These are phyloP conservation scores for Aspergillus sp. DNA, from an alignment of 2,329 filamentous ascomycete genomes.

Conservation along the genomic window DNA sequence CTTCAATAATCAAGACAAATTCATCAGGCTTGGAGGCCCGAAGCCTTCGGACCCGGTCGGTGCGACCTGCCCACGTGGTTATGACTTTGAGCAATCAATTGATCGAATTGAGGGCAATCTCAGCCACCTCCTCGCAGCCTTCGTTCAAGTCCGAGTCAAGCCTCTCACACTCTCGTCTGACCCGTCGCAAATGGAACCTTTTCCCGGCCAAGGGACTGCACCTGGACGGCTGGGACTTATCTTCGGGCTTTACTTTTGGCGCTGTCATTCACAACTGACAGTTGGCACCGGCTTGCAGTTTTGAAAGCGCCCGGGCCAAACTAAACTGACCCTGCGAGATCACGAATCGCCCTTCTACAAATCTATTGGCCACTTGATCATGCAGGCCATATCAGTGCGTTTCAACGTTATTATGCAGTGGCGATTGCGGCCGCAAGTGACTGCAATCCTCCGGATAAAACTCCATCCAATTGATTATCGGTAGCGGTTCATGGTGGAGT, in stretches of 20 bases:
- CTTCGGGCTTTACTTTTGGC: neutral
- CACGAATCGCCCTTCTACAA: neutral
- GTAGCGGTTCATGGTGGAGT: neutral
- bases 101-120: neutral
- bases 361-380: neutral
- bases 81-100: too few species aligned
- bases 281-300: neutral
- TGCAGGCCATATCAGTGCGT: constrained; percentile 12
- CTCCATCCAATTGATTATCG: neutral
- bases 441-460: neutral
- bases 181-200: neutral
- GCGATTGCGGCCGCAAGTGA: neutral
- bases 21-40: too few species aligned
- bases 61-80: too few species aligned
- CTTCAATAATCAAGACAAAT: neutral
- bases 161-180: neutral
- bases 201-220: neutral
- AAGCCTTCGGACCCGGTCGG: too few species aligned
- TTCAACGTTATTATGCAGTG: constrained; percentile 9
- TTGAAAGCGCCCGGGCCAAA: neutral
- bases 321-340: neutral
- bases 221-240: neutral
- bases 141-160: neutral
- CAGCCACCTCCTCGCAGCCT: constrained; percentile 2
- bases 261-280: neutral